A percentile compares a stretch with the other conserved stretches of the same genome.
These are phyloP conservation scores for Daedaleopsis sinensis DNA, from an alignment of 768 basidiomycete genomes.

Conservation along the genomic window DNA sequence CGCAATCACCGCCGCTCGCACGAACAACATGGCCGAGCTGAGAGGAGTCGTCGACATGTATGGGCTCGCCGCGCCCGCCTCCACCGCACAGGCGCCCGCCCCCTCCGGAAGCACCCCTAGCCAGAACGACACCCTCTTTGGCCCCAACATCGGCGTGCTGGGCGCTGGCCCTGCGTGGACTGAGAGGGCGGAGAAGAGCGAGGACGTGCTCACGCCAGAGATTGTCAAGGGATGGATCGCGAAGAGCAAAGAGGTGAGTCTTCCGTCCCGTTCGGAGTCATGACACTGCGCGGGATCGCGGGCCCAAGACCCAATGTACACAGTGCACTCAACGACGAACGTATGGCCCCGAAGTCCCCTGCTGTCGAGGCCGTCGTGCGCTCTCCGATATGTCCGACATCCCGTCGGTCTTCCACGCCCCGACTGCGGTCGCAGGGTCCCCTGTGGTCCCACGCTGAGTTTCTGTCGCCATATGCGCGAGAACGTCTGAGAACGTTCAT, in stretches of 20 bases:
- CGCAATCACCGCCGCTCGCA: constrained; percentile 33
- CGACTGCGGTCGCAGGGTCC: not conserved
- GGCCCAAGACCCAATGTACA: not conserved
- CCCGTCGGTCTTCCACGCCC: not conserved
- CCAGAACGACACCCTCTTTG: constrained; percentile 76
- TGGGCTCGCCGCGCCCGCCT: constrained; percentile 25
- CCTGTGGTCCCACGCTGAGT: not conserved
- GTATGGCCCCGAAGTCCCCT: too few species aligned
- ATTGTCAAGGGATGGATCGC: constrained; percentile 83
- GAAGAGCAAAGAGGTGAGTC: constrained; percentile 81
- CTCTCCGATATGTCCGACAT: not conserved
- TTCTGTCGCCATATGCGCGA: not conserved
- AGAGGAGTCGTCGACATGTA: constrained; percentile 38
- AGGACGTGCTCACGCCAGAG: constrained; percentile 80
- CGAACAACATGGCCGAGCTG: not conserved
- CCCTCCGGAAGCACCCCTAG: constrained; percentile 45
- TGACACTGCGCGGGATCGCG: not conserved
- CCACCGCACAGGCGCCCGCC: constrained; percentile 12
- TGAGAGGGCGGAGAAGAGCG: constrained; percentile 60
- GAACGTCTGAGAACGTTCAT: too few species aligned
- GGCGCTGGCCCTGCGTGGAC: constrained; percentile 75
- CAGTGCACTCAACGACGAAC: too few species aligned
- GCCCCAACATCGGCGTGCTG: constrained; percentile 85
- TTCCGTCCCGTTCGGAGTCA: constrained; percentile 1
- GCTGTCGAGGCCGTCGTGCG: not conserved